phyloP scores from a whole-genome alignment of 1,284 basidiomycete genomes.

The Pseudozyma hubeiensis region DNA sequence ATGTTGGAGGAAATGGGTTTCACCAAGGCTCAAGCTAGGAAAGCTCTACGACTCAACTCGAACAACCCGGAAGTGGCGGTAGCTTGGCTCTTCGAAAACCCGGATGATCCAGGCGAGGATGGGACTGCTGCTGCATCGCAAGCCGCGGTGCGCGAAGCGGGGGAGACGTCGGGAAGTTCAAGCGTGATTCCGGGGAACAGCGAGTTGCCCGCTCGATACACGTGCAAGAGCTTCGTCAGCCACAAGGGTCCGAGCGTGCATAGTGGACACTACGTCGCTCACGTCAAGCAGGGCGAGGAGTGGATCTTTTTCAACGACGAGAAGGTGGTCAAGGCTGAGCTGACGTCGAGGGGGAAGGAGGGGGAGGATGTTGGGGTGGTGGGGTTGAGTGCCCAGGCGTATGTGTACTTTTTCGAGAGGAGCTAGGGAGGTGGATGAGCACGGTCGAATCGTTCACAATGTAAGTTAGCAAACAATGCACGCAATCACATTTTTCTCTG shows the following conservation, averaged over 20 bases:
- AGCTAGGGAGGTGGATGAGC: background rate
- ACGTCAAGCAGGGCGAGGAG: conserved; percentile 72
- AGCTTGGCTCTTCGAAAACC: conserved; percentile 97
- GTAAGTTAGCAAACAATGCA: too few species aligned
- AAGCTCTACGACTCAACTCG: conserved; percentile 86
- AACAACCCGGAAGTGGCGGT: conserved; percentile 86
- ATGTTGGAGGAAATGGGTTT: conserved; percentile 95
- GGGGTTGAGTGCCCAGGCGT: conserved; percentile 46
- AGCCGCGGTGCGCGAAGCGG: conserved; percentile 3
- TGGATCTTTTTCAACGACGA: conserved; percentile 61
- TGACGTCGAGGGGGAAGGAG: conserved; percentile 19
- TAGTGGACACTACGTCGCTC: conserved; percentile 92
- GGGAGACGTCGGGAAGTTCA: conserved; percentile 9
- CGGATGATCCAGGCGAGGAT: conserved; percentile 83
- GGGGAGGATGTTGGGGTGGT: conserved; percentile 45
- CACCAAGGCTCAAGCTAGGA: conserved; percentile 81
- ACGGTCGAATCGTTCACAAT: too few species aligned
- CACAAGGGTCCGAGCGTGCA: conserved; percentile 82
- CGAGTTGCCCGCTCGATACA: conserved; percentile 80
- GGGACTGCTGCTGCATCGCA: conserved; percentile 31
- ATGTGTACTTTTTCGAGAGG: conserved; percentile 60
- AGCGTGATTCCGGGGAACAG: conserved; percentile 53
- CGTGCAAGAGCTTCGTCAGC: conserved; percentile 90
- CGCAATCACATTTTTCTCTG: too few species aligned
- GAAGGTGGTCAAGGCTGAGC: conserved; percentile 53